These are phyloP conservation scores for Phaeoacremonium minimum DNA, from an alignment of 2,329 filamentous ascomycete species.

Conservation along the genomic window DNA sequence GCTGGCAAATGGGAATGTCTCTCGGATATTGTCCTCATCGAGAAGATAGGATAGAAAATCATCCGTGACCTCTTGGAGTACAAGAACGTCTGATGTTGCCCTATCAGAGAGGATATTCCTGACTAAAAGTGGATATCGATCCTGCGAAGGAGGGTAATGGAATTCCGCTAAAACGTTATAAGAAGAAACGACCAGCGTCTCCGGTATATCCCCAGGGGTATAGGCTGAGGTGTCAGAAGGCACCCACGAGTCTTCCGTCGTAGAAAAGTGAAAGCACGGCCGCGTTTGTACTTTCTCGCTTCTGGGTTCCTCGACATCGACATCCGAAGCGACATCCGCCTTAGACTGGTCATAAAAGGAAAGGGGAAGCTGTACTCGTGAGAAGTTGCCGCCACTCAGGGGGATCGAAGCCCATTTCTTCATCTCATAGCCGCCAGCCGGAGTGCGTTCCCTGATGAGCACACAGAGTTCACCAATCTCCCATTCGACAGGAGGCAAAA, in stretches of 20 bases:
- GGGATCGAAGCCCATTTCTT: constrained; percentile 49
- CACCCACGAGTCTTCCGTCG: constrained; percentile 12
- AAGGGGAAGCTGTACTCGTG: constrained; percentile 14
- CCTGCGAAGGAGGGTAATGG: constrained; percentile 34
- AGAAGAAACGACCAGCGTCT: constrained; percentile 32
- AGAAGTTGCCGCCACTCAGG: constrained; percentile 15
- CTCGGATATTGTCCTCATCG: constrained; percentile 34
- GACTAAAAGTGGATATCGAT: constrained; percentile 37
- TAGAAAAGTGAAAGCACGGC: constrained; percentile 13
- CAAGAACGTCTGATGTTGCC: constrained; percentile 40
- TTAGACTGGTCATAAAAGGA: constrained; percentile 14
- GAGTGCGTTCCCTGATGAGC: constrained; percentile 41
- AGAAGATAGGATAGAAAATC: constrained; percentile 56
- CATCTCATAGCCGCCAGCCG: constrained; percentile 39
- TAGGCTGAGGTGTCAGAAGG: constrained; percentile 1
- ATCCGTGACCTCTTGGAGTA: constrained; percentile 63
- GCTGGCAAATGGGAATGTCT: constrained; percentile 50
- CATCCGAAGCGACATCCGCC: constrained; percentile 1
- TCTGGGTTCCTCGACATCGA: not conserved
- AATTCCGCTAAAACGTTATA: constrained; percentile 53
- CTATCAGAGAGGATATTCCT: constrained; percentile 35
- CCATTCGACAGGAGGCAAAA: constrained; percentile 46
- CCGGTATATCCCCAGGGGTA: constrained; percentile 2
- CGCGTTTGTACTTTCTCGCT: constrained; percentile 9
- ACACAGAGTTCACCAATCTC: constrained; percentile 42